A percentile compares a stretch with the other conserved stretches of the same genome.
phyloP scores from a whole-genome alignment of 495 filamentous ascomycete genomes.

The Melanomma pulvis-pyrius region DNA sequence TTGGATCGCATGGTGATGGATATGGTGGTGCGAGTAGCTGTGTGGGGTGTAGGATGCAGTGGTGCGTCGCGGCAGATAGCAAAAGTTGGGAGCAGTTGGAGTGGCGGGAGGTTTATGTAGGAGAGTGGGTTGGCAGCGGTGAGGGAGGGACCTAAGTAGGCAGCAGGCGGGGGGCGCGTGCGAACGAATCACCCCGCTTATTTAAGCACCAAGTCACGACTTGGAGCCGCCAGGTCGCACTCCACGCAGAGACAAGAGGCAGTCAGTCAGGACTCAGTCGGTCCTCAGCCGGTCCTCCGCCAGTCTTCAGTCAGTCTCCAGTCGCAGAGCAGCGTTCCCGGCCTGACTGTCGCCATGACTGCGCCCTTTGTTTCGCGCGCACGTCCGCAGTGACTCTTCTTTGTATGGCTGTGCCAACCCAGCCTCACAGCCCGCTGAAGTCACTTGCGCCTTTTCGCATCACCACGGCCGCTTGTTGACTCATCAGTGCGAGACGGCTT shows the following conservation, averaged over 20 bases:
- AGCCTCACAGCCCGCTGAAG: constrained; percentile 15
- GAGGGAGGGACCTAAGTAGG: constrained; percentile 27
- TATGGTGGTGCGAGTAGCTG: constrained; percentile 5
- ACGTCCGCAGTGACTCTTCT: constrained; percentile 23
- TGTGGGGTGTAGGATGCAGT: constrained; percentile 6
- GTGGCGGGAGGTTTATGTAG: constrained; percentile 19
- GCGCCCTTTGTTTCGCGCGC: constrained; percentile 19
- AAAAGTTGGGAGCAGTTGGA: constrained; percentile 5
- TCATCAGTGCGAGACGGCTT: constrained; percentile 5
- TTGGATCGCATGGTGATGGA: constrained; percentile 81
- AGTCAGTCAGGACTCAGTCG: background rate
- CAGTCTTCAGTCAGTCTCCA: background rate
- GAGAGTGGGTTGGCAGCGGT: constrained; percentile 30
- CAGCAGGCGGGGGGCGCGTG: constrained; percentile 26
- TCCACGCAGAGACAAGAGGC: constrained; percentile 2
- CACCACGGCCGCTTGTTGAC: constrained; percentile 15
- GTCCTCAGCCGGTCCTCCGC: background rate
- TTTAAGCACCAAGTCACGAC: too few relatives aligned
- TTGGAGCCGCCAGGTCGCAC: background rate
- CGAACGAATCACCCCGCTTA: constrained; percentile 25
- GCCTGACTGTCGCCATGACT: background rate
- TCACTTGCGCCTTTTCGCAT: constrained; percentile 21
- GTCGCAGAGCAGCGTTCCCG: background rate
- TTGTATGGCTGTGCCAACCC: constrained; percentile 34
- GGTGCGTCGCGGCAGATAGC: constrained; percentile 1